Conservation (phyloP, 2,329 filamentous ascomycete species). For the Ascochyta rabiei region DNA sequence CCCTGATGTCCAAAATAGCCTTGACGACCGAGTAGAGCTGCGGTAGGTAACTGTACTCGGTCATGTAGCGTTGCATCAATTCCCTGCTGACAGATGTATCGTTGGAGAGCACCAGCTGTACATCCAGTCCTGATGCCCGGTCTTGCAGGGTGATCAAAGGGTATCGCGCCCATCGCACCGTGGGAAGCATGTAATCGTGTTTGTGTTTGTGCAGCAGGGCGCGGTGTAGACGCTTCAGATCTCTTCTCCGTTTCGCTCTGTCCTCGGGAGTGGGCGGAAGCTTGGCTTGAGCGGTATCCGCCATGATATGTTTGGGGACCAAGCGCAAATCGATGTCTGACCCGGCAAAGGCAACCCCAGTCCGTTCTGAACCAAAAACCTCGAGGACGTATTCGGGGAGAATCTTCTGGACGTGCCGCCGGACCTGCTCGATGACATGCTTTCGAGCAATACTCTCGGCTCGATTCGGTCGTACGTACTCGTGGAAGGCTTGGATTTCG, state of each 20-base stretch:
- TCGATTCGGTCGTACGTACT: conserved; percentile 45
- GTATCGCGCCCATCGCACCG: conserved; percentile 41
- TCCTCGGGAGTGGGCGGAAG: conserved; percentile 22
- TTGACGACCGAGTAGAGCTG: conserved; percentile 59
- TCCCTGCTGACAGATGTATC: conserved; percentile 49
- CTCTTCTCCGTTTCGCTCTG: conserved; percentile 5
- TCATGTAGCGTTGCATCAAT: conserved; percentile 55
- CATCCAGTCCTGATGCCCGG: conserved; percentile 53
- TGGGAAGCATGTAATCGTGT: conserved; percentile 19
- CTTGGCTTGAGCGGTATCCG: conserved; percentile 9
- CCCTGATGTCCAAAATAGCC: conserved; percentile 57
- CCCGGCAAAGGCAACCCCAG: conserved; percentile 57
- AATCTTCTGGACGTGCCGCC: conserved; percentile 17
- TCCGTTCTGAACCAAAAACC: conserved; percentile 61
- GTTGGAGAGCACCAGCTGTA: conserved; percentile 59
- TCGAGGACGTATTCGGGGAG: conserved; percentile 44
- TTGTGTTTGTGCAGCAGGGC: background rate
- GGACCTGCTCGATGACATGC: conserved; percentile 42
- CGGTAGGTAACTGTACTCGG: conserved; percentile 57
- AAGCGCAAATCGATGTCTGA: conserved; percentile 62
- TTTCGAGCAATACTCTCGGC: conserved; percentile 51
- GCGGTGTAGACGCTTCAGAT: conserved; percentile 15
- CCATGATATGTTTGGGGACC: conserved; percentile 17
- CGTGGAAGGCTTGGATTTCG: conserved; percentile 38
- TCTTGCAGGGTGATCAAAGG: conserved; percentile 55